Evolutionary conservation across 2,329 filamentous ascomycete genomes (phyloP).

Genomic region (Penicillium sp.): DNA sequence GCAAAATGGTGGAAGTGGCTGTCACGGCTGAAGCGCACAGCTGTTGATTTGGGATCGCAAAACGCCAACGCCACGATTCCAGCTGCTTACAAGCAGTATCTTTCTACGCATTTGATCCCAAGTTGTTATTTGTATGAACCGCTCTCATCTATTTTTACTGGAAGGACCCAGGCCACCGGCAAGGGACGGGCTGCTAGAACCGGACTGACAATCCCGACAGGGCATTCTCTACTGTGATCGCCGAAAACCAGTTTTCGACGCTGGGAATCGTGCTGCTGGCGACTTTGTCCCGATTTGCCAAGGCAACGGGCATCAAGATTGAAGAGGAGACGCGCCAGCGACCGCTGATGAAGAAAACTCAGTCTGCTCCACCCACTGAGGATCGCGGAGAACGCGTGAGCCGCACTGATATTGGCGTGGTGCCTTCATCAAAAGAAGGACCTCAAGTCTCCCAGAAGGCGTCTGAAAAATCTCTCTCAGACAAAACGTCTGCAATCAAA

Average conservation of each 20-base stretch:
- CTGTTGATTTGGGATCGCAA: slow-evolving; percentile 61
- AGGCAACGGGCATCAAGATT: slow-evolving; percentile 47
- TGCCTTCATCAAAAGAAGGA: background rate
- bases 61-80: slow-evolving; percentile 23
- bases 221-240: slow-evolving; percentile 70
- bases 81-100: slow-evolving; percentile 37
- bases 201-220: slow-evolving; percentile 31
- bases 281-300: slow-evolving; percentile 64
- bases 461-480: slow-evolving; percentile 17
- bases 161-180: background rate
- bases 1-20: slow-evolving; percentile 83
- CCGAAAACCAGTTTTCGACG: slow-evolving; percentile 74
- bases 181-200: background rate
- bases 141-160: background rate
- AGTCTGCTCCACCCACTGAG: slow-evolving; percentile 19
- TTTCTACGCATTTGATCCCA: slow-evolving; percentile 46
- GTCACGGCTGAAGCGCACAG: slow-evolving; percentile 70
- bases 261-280: slow-evolving; percentile 73
- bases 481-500: slow-evolving; percentile 13
- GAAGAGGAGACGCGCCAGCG: slow-evolving; percentile 23
- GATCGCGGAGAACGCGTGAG: slow-evolving; percentile 36
- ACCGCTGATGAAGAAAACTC: slow-evolving; percentile 7
- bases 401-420: slow-evolving; percentile 22
- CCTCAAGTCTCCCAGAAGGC: slow-evolving; percentile 11
- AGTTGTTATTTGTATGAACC: slow-evolving; percentile 49